Percentiles rank a stretch among this genome's conserved stretches.
These are phyloP conservation scores for Penicillium lividum DNA, from an alignment of 495 filamentous ascomycete species.

Conservation along the genomic window DNA sequence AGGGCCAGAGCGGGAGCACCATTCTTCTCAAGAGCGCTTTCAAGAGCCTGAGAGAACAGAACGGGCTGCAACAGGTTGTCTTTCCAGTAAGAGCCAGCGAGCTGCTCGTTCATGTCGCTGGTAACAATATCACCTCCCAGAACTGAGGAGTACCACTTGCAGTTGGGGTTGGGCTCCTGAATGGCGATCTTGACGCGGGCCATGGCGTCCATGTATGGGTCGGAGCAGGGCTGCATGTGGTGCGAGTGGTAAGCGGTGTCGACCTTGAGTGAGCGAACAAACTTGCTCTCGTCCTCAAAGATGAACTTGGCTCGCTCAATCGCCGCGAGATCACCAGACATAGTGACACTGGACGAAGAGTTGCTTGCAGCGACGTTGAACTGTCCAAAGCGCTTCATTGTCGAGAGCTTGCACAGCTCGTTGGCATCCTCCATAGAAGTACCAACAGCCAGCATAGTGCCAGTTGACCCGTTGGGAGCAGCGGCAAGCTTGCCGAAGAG, in stretches of 20 bases:
- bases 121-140: constrained; percentile 25
- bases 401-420: constrained; percentile 25
- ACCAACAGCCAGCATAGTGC: constrained; percentile 57
- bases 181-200: not conserved
- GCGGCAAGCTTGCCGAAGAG: not conserved
- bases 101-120: not conserved
- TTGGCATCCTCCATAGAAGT: constrained; percentile 43
- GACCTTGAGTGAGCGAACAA: constrained; percentile 37
- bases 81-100: constrained; percentile 2
- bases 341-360: constrained; percentile 31
- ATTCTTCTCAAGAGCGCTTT: not conserved
- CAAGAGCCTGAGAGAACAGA: constrained; percentile 1
- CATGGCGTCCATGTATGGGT: not conserved
- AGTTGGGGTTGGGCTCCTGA: not conserved
- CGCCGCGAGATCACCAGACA: constrained; percentile 32
- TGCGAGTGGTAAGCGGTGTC: constrained; percentile 13
- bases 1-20: not conserved
- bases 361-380: constrained; percentile 32
- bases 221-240: constrained; percentile 2
- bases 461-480: constrained; percentile 22
- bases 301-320: constrained; percentile 25
- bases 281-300: constrained; percentile 14
- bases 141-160: not conserved
- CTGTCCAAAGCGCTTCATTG: constrained; percentile 1
- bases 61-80: constrained; percentile 6